Evolutionary conservation across 805 yeast species (phyloP), one percentile per base, ranked within the genome.

Genomic region (Scheffersomyces lignosus): DNA sequence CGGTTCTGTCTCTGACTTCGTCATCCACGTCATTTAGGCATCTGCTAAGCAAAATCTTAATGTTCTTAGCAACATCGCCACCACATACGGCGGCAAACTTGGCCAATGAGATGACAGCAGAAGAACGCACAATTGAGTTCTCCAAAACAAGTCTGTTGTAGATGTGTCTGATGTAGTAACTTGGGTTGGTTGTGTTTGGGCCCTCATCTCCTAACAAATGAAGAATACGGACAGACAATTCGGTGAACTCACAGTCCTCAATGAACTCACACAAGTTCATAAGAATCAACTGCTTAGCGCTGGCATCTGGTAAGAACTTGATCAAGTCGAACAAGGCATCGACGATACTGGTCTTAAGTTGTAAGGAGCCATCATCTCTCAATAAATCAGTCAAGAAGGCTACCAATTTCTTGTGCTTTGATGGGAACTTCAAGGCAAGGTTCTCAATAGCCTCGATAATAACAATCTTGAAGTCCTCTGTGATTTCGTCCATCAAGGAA

Each of bases 1-100:
- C 85, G 7, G 99, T 97, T 60, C 99, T 82, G 60, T 91, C 99
- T 71, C 99, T 87, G 23, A 93, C 99, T 66, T 91, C 99, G 64
- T 91, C 99, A 60, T 91, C 96, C 30, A 73, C 77, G 62, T 91
- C 99, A 47, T 78, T 85, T 47, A 89, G 76, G 49, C 96, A 88
- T 67, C 97, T 81, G 42, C 75, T 73, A 49, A 93, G 75, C 51
- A 93, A 73, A 42, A 85, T 83, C 49, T 75, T 74, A 50, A 91
- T 85, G 37, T 89, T 83, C 44, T 75, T 72, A 37, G 77, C 69
- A 44, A 90, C 77, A 18, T 75, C 71, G 12, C 75, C 77, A 48
- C 89, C 95, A 39, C 81, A 81, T 28, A 82, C 77, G 39, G 87
- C 68, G 5, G 95, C 96, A 69, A 91, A 93, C 64, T 90, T 89